Evolutionary conservation across 306 rosid species (phyloP), one percentile per base, ranked within the genome.

Genomic region (Vigna nakashimae): DNA sequence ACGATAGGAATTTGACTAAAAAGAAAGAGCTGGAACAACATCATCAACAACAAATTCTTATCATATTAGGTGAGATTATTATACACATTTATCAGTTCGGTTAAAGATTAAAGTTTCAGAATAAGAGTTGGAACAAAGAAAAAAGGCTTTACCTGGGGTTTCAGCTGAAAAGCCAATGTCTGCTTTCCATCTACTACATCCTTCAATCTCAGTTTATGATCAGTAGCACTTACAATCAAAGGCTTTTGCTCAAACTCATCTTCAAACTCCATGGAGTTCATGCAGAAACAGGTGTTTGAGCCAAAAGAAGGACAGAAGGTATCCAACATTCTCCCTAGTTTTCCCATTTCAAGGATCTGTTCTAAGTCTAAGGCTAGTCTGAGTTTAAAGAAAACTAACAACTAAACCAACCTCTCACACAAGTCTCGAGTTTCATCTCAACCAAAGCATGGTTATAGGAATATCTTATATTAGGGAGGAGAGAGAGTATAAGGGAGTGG

Each of bases 141-240:
- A 56, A 20, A 28, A 53, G 26, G 42, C 9, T 40, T 77, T 12
- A 92, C 98, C 94, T 91, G 89, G 13, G 97, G 99, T 86, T 91
- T 92, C 82, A 92, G 79, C 78, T 92, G 98, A 80, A 89, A 95
- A 48, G 98, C 97, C 88, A 95, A 57, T 59, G 98, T 95, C 68
- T 92, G 97, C 8, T 87, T 89, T 55, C 89, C 98, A 60, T 80
- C 65, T 34, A 92, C 98, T 13, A 87, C 92, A 79, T 95, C 97
- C 84, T 90, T 92, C 80, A 92, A 79, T 71, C 89, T 92, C 15
- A 80, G 86, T 66, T 75, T 64, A 73, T 85, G 85, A 38, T 81
- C 83, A 59, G 78, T 80, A 46, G 80, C 87, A 73, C 83, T 65
- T 38, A 80, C 49, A 2, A 92, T 69, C 79, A 92, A 84, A 17